Evolutionary conservation across 352 stramenopile species (phyloP), one percentile per base, ranked within the genome.

Genomic region (Phytopythium sindhum): DNA sequence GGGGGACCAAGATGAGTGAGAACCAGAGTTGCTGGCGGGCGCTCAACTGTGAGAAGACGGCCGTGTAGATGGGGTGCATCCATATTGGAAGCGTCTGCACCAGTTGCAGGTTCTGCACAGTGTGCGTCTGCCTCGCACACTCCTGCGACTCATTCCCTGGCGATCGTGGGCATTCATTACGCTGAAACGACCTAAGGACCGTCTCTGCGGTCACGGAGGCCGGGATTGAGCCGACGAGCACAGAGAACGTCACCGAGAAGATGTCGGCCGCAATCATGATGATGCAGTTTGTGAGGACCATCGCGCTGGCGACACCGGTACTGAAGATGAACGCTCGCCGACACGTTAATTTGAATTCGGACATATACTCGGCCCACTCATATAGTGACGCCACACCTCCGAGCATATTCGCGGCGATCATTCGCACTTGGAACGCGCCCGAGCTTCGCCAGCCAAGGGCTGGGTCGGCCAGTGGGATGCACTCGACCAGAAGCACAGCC

Each of bases 191-290:
- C 15, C 17, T 8, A 15, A 31, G 10, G 6, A 52, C 10, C 8
- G 31, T 0, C 1, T 52, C 4, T 1, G 45, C n/a, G 10, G 26
- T 19, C 10, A 29, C 45, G n/a, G 45, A 8, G n/a, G 11, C 12
- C 11, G 45, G 45, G n/a, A 52, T 5, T 5, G 23, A 28, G 9
- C 21, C 23, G 1, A 8, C 19, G 45, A 52, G 31, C 10, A 74
- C 33, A 1, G 71, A 64, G 0, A 60, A n/a, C 8, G 72, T 69
- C 5, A 80, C 65, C 0, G 75, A 73, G 42, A 79, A 84, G 26
- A 73, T 42, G 11, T 50, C 57, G 0, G 52, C 33, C 14, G 45
- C 17, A n/a, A 48, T 37, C 0, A 72, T 55, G 9, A 73, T 31
- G 1, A 62, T 21, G 7, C 72, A 15, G 23, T 72, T 55, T 0